Evolutionary conservation across 2,329 filamentous ascomycete genomes (phyloP).

Genomic region (Hypomyces perniciosus): DNA sequence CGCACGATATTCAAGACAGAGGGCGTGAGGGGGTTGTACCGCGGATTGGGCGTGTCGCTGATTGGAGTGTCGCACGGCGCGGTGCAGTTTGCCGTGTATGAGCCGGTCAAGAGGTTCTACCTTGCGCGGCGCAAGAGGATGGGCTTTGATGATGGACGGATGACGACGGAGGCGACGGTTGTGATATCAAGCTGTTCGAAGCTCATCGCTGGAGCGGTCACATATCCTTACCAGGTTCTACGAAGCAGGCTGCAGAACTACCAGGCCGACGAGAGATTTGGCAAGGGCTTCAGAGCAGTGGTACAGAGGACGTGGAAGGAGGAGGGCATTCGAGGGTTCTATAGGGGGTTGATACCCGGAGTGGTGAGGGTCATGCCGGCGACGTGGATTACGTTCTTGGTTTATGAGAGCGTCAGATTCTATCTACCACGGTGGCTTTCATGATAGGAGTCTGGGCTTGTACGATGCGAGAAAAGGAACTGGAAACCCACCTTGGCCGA

Average conservation of each 20-base stretch:
- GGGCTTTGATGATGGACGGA: constrained; percentile 20
- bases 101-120: constrained; percentile 56
- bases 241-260: constrained; percentile 86
- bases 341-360: constrained; percentile 83
- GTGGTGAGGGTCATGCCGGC: constrained; percentile 87
- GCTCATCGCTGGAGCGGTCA: constrained; percentile 79
- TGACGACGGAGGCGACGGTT: constrained; percentile 73
- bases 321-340: constrained; percentile 80
- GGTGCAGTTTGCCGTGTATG: constrained; percentile 94
- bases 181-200: constrained; percentile 75
- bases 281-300: constrained; percentile 64
- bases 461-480: no score
- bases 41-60: constrained; percentile 74
- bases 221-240: constrained; percentile 93
- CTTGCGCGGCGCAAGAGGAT: constrained; percentile 36
- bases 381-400: constrained; percentile 93
- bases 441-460: not conserved
- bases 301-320: constrained; percentile 66
- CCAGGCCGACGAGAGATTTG: constrained; percentile 69
- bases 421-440: constrained; percentile 50
- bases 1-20: constrained; percentile 62
- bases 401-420: constrained; percentile 88
- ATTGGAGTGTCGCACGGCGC: constrained; percentile 88
- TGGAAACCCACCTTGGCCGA: no score
- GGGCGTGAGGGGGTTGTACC: constrained; percentile 76